Percentiles rank a stretch among this genome's conserved stretches.
These are phyloP conservation scores for Patellaria atrata DNA, from an alignment of 495 filamentous ascomycete genomes.

Conservation along the genomic window DNA sequence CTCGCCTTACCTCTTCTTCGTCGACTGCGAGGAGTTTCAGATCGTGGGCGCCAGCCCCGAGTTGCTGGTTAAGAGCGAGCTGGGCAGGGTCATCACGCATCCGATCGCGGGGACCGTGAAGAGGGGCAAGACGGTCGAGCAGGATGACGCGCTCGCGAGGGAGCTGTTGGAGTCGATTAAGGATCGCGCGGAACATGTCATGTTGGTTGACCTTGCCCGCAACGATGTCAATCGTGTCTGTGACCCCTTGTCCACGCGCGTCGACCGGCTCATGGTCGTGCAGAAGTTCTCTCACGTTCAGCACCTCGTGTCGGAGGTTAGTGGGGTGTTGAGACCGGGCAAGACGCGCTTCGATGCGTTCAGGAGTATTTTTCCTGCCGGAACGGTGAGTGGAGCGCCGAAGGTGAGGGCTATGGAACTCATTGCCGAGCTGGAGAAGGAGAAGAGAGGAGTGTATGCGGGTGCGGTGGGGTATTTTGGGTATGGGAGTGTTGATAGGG, in stretches of 20 bases:
- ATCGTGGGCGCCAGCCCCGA: slow-evolving; percentile 92
- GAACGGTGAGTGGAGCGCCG: slow-evolving; percentile 73
- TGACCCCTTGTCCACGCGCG: slow-evolving; percentile 73
- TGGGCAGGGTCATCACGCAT: slow-evolving; percentile 82
- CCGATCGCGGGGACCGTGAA: slow-evolving; percentile 93
- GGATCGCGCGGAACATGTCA: slow-evolving; percentile 89
- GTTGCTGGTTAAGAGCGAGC: slow-evolving; percentile 79
- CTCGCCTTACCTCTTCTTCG: slow-evolving; percentile 91
- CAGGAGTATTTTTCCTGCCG: slow-evolving; percentile 81
- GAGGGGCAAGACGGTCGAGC: slow-evolving; percentile 62
- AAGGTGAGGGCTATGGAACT: slow-evolving; percentile 96
- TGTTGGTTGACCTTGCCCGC: slow-evolving; percentile 93
- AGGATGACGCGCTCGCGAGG: slow-evolving; percentile 65
- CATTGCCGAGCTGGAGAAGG: slow-evolving; percentile 82
- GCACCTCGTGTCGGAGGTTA: slow-evolving; percentile 90
- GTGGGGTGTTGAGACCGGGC: slow-evolving; percentile 62
- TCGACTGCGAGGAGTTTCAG: slow-evolving; percentile 80
- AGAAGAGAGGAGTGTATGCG: slow-evolving; percentile 91
- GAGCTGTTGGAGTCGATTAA: slow-evolving; percentile 71
- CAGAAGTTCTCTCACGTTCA: slow-evolving; percentile 75
- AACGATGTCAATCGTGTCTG: slow-evolving; percentile 96
- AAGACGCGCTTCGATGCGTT: slow-evolving; percentile 94
- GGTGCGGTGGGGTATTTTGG: slow-evolving; percentile 95
- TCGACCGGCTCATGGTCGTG: slow-evolving; percentile 89
- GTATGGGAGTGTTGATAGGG: slow-evolving; percentile 39